A percentile compares a stretch with the other conserved stretches of the same genome.
Conservation (phyloP, 257 asterid species). For the Gardenia jasminoides region DNA sequence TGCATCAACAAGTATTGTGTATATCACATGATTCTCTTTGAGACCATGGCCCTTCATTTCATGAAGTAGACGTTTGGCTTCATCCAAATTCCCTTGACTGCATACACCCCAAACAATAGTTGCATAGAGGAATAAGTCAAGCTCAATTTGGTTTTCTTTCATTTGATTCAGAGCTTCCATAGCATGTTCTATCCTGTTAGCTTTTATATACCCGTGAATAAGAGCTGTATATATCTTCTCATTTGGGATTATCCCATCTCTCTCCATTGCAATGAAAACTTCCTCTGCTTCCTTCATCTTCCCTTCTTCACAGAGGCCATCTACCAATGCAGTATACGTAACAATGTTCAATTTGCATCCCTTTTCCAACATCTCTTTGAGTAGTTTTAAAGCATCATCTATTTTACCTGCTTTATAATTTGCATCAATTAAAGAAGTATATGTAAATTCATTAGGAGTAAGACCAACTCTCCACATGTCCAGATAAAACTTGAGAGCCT, state of each 20-base stretch:
- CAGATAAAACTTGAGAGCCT: conserved; percentile 73
- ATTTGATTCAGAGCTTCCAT: conserved; percentile 50
- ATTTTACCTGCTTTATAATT: conserved; percentile 61
- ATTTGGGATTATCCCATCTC: conserved; percentile 53
- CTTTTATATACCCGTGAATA: conserved; percentile 73
- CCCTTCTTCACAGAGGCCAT: conserved; percentile 79
- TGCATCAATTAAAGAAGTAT: conserved; percentile 78
- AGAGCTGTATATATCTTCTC: conserved; percentile 69
- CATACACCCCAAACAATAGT: conserved; percentile 84
- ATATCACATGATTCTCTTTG: conserved; percentile 58
- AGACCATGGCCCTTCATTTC: conserved; percentile 63
- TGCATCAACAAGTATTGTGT: conserved; percentile 65
- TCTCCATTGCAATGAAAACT: conserved; percentile 52
- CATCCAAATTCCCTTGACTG: conserved; percentile 58
- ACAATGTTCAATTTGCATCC: conserved; percentile 61
- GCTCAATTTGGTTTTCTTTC: conserved; percentile 53
- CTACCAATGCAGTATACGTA: conserved; percentile 65
- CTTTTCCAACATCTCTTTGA: conserved; percentile 76
- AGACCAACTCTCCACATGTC: conserved; percentile 92
- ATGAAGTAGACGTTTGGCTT: conserved; percentile 52
- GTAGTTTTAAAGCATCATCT: conserved; percentile 67
- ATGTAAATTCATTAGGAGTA: conserved; percentile 75
- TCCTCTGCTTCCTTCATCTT: conserved; percentile 77
- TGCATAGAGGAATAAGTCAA: conserved; percentile 65
- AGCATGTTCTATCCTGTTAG: conserved; percentile 62